Base-by-base conservation (phyloP, 108 stramenopile species). In the Skeletonema potamos region DNA sequence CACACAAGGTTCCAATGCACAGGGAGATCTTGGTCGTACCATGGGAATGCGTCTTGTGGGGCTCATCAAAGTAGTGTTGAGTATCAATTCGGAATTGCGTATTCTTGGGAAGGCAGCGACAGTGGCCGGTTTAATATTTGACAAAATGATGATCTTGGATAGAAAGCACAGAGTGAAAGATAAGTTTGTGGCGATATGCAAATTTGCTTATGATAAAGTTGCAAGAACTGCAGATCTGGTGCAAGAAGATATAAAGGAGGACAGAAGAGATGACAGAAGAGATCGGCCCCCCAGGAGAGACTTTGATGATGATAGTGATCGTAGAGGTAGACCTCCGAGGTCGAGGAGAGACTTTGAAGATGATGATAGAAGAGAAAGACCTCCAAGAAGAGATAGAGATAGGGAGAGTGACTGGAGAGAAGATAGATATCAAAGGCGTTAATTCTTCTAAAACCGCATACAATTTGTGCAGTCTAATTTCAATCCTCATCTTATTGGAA, bases 41-140 rank as follows among this genome's bases (percentile, higher is more conserved):
- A 86, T 87, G 84, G 93, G 91, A 26, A 92, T 92, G 91, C 87
- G 91, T 1, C 70, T 94, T 29, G 90, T 93, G 5, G 78, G 84
- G 6, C 58, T 88, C 37, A 30, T 79, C 12, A 63, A 84, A 54
- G 84, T 88, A 37, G 60, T 88, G n/a, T 64, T 82, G 69, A 56
- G 76, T 13, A 87, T 93, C 41, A 87, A 88, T 66, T 66, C 75
- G 2, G 89, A 94, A 29, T 72, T 94, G 51, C 56, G 73, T 10
- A 75, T 94, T 39, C 59, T 85, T 51, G 67, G 84, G 2, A 87
- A 92, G 57, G 79, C 78, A 29, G 84, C 73, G 33, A 80, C 85
- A 28, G 89, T 91, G 9, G 77, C 78, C 0, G 85, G 85, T 1
- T 74, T 88, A 64, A 68, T 94, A 54, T 71, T 94, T 46, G 93